These are phyloP conservation scores for Aspergillus hiratsukae DNA, from an alignment of 2,329 filamentous ascomycete genomes.

Conservation along the genomic window DNA sequence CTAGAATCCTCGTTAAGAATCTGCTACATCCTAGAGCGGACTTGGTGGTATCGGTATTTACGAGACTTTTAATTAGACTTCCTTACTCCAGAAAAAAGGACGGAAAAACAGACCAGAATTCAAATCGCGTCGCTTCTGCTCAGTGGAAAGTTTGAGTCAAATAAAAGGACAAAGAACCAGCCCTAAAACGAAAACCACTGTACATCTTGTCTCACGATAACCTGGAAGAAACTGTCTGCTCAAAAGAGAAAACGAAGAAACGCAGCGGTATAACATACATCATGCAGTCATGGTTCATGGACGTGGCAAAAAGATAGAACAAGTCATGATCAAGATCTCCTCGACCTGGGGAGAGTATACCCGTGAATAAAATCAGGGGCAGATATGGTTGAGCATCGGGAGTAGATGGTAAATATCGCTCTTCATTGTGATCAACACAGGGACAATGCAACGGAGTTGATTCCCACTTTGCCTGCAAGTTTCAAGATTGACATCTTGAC, in stretches of 20 bases:
- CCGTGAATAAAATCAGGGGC: neutral
- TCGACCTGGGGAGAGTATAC: conserved; percentile 1
- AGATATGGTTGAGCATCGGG: conserved; percentile 4
- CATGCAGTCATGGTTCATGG: conserved; percentile 32
- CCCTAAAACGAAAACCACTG: conserved; percentile 17
- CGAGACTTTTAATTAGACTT: neutral
- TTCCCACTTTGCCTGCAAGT: neutral
- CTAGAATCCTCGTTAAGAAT: neutral
- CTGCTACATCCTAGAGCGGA: neutral
- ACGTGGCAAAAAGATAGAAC: conserved; percentile 18
- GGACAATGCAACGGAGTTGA: neutral
- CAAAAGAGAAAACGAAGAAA: conserved; percentile 9
- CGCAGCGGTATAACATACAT: conserved; percentile 32
- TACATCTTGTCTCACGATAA: conserved; percentile 17
- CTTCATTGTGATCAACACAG: neutral
- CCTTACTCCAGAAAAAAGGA: neutral
- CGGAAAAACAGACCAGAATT: neutral
- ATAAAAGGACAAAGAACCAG: conserved; percentile 10
- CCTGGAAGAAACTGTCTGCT: conserved; percentile 8
- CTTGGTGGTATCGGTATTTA: neutral
- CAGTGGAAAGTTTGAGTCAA: conserved; percentile 3
- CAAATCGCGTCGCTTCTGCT: neutral
- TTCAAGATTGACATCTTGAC: conserved; percentile 17
- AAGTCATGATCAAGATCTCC: conserved; percentile 16
- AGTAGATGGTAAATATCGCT: neutral